Percentiles rank a stretch among this genome's conserved stretches.
These are phyloP conservation scores for Paecilomyces sp. DNA, from an alignment of 2,329 filamentous ascomycete species.

Conservation along the genomic window DNA sequence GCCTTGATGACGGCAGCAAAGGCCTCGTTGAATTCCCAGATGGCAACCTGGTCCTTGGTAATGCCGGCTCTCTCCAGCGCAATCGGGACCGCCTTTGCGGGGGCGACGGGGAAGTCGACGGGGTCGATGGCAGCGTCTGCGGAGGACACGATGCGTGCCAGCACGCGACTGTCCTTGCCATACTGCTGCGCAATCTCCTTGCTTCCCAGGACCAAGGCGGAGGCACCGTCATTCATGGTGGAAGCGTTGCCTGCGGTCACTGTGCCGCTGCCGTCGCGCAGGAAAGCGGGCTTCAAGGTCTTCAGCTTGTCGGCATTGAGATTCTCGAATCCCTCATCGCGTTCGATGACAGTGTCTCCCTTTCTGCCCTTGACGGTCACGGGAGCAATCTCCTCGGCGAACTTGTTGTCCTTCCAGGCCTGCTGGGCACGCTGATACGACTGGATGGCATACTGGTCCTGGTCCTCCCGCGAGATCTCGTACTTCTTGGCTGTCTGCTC, in stretches of 20 bases:
- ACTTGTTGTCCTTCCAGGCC: slow-evolving; percentile 76
- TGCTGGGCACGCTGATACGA: slow-evolving; percentile 85
- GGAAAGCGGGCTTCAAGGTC: slow-evolving; percentile 83
- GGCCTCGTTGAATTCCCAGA: slow-evolving; percentile 99
- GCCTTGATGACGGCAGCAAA: slow-evolving; percentile 94
- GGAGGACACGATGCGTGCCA: slow-evolving; percentile 78
- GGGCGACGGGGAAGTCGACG: slow-evolving; percentile 90
- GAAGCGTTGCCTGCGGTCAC: slow-evolving; percentile 94
- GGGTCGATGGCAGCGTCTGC: slow-evolving; percentile 87
- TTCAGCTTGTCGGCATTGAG: slow-evolving; percentile 81
- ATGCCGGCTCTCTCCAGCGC: slow-evolving; percentile 85
- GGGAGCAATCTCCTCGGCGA: slow-evolving; percentile 82
- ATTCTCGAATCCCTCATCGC: slow-evolving; percentile 84
- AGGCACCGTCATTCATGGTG: slow-evolving; percentile 90
- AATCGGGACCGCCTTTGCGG: slow-evolving; percentile 84
- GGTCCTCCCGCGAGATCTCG: slow-evolving; percentile 70
- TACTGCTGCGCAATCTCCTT: slow-evolving; percentile 74
- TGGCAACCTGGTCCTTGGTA: slow-evolving; percentile 78
- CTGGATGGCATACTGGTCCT: slow-evolving; percentile 84
- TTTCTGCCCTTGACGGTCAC: slow-evolving; percentile 81
- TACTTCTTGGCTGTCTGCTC: slow-evolving; percentile 91
- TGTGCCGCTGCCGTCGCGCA: slow-evolving; percentile 75
- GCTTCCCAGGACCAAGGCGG: slow-evolving; percentile 77
- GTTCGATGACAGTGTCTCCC: slow-evolving; percentile 69
- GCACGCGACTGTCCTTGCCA: slow-evolving; percentile 66